These are phyloP conservation scores for Mycena sanguinolenta DNA, from an alignment of 768 basidiomycete species.

Conservation along the genomic window DNA sequence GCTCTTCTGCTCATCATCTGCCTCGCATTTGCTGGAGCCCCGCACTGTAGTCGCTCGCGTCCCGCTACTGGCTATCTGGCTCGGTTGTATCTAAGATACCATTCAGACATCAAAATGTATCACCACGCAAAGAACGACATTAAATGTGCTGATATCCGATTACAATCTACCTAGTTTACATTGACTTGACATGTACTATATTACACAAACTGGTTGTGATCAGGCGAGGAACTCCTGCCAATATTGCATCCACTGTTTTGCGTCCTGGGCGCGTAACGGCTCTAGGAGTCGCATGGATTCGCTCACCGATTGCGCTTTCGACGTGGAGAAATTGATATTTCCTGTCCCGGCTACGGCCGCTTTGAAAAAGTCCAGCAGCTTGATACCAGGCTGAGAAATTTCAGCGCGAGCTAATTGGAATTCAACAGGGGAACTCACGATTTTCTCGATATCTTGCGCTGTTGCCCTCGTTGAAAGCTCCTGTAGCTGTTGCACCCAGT, in stretches of 20 bases:
- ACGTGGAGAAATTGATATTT: slow-evolving; percentile 5
- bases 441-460: slow-evolving; percentile 44
- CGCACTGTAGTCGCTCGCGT: no score
- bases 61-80: no score
- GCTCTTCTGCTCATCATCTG: no score
- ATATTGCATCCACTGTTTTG: slow-evolving; percentile 16
- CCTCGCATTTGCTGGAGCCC: no score
- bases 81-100: no score
- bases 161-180: no score
- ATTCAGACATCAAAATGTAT: no score
- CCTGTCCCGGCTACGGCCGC: background rate
- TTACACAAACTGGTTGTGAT: background rate
- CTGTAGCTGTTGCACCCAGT: slow-evolving; percentile 48
- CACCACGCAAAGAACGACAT: no score
- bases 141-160: no score
- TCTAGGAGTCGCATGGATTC: background rate
- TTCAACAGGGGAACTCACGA: slow-evolving; percentile 43
- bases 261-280: slow-evolving; percentile 11
- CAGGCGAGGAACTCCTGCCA: slow-evolving; percentile 17
- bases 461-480: slow-evolving; percentile 36
- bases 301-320: slow-evolving; percentile 16
- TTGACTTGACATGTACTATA: no score
- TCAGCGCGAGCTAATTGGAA: background rate
- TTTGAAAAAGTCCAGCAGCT: slow-evolving; percentile 22
- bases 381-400: slow-evolving; percentile 10